Percentiles rank a stretch among this genome's conserved stretches.
phyloP scores from a whole-genome alignment of 2,329 filamentous ascomycete species.

The Fusarium continuum region DNA sequence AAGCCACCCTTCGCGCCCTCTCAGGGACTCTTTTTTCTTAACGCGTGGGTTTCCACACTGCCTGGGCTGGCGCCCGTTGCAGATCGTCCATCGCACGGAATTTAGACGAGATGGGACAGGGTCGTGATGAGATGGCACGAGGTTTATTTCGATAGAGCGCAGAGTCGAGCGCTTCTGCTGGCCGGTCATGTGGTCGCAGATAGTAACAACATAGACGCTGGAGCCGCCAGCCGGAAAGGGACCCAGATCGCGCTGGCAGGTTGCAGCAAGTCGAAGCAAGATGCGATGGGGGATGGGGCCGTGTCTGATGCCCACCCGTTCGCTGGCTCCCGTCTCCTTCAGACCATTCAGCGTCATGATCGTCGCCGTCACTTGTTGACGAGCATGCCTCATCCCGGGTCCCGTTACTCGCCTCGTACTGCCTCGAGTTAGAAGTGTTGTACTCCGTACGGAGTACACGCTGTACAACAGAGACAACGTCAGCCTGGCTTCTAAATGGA shows the following conservation, averaged over 20 bases:
- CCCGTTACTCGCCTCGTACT: conserved; percentile 23
- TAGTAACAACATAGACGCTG: conserved; percentile 26
- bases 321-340: conserved; percentile 33
- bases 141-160: background rate
- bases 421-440: conserved; percentile 14
- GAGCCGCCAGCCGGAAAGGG: conserved; percentile 19
- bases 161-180: conserved; percentile 30
- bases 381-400: conserved; percentile 35
- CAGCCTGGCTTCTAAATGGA: conserved; percentile 7
- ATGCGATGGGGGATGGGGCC: conserved; percentile 27
- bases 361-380: conserved; percentile 32
- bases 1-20: conserved; percentile 26
- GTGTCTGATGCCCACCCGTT: conserved; percentile 42
- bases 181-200: conserved; percentile 34
- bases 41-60: conserved; percentile 31
- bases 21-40: conserved; percentile 18
- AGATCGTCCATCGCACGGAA: conserved; percentile 38
- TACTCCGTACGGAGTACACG: conserved; percentile 5
- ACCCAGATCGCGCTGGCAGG: conserved; percentile 23
- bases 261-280: conserved; percentile 24
- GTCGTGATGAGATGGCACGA: conserved; percentile 34
- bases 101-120: conserved; percentile 35
- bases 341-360: conserved; percentile 40
- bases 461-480: conserved; percentile 26
- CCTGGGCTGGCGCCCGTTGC: conserved; percentile 30